phyloP scores from a whole-genome alignment of 2,329 filamentous ascomycete genomes.

The Seiridium unicorne region DNA sequence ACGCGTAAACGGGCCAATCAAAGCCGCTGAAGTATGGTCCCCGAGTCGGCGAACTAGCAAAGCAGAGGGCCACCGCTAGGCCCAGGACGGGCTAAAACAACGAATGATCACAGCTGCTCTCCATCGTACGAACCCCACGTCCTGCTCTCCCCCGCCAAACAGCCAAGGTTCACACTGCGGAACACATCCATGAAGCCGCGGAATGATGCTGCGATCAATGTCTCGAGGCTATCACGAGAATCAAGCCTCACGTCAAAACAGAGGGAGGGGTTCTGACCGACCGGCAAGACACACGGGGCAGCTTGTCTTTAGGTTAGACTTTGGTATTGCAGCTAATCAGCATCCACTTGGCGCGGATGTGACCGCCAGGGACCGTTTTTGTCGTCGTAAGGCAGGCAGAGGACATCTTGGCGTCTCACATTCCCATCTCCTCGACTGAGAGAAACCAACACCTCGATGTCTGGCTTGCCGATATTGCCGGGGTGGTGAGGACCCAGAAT shows the following conservation, averaged over 20 bases:
- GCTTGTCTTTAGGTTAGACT: neutral
- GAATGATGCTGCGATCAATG: neutral
- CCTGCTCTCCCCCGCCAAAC: neutral
- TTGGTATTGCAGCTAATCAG: neutral
- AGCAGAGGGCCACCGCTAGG: neutral
- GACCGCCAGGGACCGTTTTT: neutral
- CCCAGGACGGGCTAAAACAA: neutral
- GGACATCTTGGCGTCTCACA: neutral
- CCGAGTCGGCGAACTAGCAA: slow-evolving; percentile 3
- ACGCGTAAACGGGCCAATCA: slow-evolving; percentile 5
- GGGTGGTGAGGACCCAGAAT: neutral
- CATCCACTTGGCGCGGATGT: neutral
- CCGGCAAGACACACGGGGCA: no score
- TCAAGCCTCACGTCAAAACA: neutral
- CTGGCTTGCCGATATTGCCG: no score
- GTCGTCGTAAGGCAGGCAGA: neutral
- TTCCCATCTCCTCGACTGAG: no score
- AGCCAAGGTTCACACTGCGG: neutral
- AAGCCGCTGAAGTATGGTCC: neutral
- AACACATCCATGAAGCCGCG: neutral
- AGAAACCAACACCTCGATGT: no score
- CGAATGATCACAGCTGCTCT: neutral
- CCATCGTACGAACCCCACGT: neutral
- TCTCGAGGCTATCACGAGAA: neutral
- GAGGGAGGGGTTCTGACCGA: neutral